Conservation (phyloP, 176 grass and related monocot species). For the Themeda triandra region DNA sequence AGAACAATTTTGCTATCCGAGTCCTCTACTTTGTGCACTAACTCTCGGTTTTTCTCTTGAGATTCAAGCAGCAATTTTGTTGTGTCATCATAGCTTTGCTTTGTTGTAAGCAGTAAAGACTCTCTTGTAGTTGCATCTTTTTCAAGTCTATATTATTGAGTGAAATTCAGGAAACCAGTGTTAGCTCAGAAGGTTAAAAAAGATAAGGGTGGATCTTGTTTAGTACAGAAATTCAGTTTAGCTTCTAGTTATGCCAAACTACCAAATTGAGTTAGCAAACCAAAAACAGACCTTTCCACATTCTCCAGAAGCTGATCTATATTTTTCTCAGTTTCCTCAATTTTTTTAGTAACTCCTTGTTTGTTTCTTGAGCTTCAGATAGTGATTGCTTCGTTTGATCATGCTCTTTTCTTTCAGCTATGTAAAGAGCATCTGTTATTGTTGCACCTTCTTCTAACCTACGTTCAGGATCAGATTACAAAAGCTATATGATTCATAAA, state of each 20-base stretch:
- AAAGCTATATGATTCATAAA: slow-evolving; percentile 28
- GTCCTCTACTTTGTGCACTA: slow-evolving; percentile 35
- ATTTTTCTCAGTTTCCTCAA: slow-evolving; percentile 47
- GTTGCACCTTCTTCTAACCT: slow-evolving; percentile 88
- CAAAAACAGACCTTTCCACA: slow-evolving; percentile 48
- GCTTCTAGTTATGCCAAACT: slow-evolving; percentile 23
- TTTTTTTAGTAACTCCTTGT: slow-evolving; percentile 44
- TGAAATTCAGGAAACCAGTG: slow-evolving; percentile 29
- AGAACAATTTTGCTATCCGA: slow-evolving; percentile 42
- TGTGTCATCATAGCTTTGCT: slow-evolving; percentile 48
- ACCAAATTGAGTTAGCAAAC: slow-evolving; percentile 32
- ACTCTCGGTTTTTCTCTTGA: slow-evolving; percentile 37
- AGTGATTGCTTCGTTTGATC: slow-evolving; percentile 57
- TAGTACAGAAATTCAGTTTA: slow-evolving; percentile 33
- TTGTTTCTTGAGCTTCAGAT: slow-evolving; percentile 51
- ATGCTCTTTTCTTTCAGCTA: slow-evolving; percentile 66
- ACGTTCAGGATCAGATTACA: slow-evolving; percentile 31
- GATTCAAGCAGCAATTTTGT: slow-evolving; percentile 34
- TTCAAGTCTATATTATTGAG: slow-evolving; percentile 59
- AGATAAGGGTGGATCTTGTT: slow-evolving; percentile 1
- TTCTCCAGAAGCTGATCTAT: slow-evolving; percentile 45
- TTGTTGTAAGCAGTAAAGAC: slow-evolving; percentile 37
- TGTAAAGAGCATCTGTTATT: slow-evolving; percentile 49
- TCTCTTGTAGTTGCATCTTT: slow-evolving; percentile 43
- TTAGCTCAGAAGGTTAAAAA: slow-evolving; percentile 27